phyloP scores from a whole-genome alignment of 768 basidiomycete genomes.

The Hirschioporus abietinus region DNA sequence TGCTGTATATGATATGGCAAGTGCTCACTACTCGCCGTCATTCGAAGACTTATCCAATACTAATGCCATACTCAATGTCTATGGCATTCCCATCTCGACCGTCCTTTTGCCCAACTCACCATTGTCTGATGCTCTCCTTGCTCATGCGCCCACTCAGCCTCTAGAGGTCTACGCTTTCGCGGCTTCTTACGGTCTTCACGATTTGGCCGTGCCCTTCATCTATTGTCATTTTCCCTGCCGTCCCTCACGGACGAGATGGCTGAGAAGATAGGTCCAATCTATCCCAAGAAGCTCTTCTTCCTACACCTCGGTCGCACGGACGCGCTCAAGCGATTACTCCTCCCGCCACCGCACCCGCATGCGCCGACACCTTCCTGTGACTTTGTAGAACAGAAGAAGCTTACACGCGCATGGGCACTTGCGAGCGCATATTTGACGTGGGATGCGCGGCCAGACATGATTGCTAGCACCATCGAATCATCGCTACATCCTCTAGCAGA shows the following conservation, averaged over 20 bases:
- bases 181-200: constrained; percentile 58
- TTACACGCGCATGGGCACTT: constrained; percentile 77
- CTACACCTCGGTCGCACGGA: constrained; percentile 79
- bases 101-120: constrained; percentile 47
- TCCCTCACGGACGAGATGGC: constrained; percentile 68
- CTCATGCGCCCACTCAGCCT: constrained; percentile 62
- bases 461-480: constrained; percentile 64
- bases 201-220: constrained; percentile 68
- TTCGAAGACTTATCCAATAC: constrained; percentile 53
- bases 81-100: constrained; percentile 52
- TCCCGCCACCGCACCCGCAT: constrained; percentile 72
- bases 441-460: constrained; percentile 77
- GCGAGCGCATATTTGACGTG: constrained; percentile 80
- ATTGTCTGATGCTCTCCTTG: constrained; percentile 55
- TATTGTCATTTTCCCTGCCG: constrained; percentile 66
- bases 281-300: constrained; percentile 78
- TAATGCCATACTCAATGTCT: constrained; percentile 51
- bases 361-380: constrained; percentile 66
- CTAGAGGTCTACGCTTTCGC: constrained; percentile 71
- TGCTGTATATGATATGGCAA: constrained; percentile 64
- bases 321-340: constrained; percentile 72
- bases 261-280: constrained; percentile 63
- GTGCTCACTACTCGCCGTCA: constrained; percentile 67
- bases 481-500: constrained; percentile 66
- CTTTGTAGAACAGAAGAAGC: constrained; percentile 69